These are phyloP conservation scores for Colletotrichum truncatum DNA, from an alignment of 2,329 filamentous ascomycete species.

Conservation along the genomic window DNA sequence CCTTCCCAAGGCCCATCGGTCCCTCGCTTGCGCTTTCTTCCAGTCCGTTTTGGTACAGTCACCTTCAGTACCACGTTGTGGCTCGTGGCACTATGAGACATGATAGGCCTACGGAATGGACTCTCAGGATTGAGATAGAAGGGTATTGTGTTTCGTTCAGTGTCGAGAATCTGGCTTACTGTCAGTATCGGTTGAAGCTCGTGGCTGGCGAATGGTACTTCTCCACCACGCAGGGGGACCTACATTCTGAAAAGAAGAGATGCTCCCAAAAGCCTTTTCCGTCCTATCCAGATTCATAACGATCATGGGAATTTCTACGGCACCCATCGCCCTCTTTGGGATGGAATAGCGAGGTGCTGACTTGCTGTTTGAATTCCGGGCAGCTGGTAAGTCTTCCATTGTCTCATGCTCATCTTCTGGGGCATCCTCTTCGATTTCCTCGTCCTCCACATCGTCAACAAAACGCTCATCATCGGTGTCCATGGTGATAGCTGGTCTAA, in stretches of 20 bases:
- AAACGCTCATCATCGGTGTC: conserved; percentile 8
- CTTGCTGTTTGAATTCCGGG: not conserved
- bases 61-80: conserved; percentile 90
- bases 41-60: conserved; percentile 86
- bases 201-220: not conserved
- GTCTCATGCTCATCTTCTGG: not conserved
- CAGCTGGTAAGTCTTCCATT: not conserved
- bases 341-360: conserved; percentile 41
- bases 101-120: conserved; percentile 78
- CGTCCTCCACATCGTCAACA: not conserved
- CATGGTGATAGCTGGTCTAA: conserved; percentile 8
- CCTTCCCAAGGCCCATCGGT: conserved; percentile 71
- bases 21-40: conserved; percentile 86
- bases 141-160: conserved; percentile 63
- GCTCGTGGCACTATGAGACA: conserved; percentile 78
- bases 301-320: conserved; percentile 54
- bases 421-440: not conserved
- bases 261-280: conserved; percentile 51
- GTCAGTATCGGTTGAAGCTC: not conserved
- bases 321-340: conserved; percentile 44
- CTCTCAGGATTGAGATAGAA: conserved; percentile 85
- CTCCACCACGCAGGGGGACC: conserved; percentile 22
- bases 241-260: conserved; percentile 49
- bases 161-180: conserved; percentile 52
- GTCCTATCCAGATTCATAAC: conserved; percentile 54